phyloP scores from a whole-genome alignment of 2,329 filamentous ascomycete species.

The Colletotrichum phormii region DNA sequence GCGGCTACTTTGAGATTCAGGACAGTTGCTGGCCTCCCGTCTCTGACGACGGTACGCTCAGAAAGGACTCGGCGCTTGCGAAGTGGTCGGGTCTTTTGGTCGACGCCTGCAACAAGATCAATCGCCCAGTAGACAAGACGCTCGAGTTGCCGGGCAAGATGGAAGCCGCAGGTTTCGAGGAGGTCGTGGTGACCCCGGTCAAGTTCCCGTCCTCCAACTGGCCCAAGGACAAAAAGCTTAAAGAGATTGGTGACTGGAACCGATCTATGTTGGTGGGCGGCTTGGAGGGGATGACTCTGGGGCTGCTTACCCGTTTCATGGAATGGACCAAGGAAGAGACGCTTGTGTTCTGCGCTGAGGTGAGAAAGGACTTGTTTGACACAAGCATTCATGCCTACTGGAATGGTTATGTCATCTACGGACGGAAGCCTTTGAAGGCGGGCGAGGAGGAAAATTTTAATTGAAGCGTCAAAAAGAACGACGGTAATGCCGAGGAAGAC shows the following conservation, averaged over 20 bases:
- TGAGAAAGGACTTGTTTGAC: conserved; percentile 40
- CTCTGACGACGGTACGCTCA: conserved; percentile 47
- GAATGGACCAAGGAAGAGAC: conserved; percentile 43
- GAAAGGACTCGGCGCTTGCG: conserved; percentile 25
- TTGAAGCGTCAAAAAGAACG: neutral
- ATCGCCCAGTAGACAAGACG: conserved; percentile 2
- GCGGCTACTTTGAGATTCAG: conserved; percentile 31
- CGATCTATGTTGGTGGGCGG: conserved; percentile 38
- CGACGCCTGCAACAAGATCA: neutral
- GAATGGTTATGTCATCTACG: conserved; percentile 42
- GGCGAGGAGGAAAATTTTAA: neutral
- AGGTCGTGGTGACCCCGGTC: conserved; percentile 23
- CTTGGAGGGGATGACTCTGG: conserved; percentile 45
- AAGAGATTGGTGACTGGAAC: conserved; percentile 40
- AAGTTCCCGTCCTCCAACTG: conserved; percentile 47
- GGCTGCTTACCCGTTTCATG: conserved; percentile 43
- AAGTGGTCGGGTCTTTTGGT: neutral
- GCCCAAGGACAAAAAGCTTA: conserved; percentile 44
- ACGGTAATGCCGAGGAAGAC: neutral
- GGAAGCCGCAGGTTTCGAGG: conserved; percentile 42
- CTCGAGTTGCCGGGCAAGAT: neutral
- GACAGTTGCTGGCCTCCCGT: conserved; percentile 40
- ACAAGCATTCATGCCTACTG: conserved; percentile 44
- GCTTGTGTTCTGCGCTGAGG: conserved; percentile 39
- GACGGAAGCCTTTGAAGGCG: conserved; percentile 6